phyloP scores from a whole-genome alignment of 495 filamentous ascomycete genomes.

The Annulohypoxylon stygium region DNA sequence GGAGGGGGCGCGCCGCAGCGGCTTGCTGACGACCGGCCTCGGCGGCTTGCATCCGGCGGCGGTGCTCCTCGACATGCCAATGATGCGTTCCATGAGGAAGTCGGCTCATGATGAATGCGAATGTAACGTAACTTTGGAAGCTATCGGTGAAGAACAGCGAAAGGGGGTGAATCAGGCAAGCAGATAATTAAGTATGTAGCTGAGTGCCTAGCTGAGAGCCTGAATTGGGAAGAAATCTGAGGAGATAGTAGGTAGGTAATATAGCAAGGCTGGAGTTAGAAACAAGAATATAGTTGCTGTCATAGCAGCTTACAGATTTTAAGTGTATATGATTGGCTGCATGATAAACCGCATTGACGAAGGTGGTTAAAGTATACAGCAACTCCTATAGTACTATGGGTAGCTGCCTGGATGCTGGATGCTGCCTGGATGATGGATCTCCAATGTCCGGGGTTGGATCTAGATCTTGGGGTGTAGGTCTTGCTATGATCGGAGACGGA shows the following conservation, averaged over 20 bases:
- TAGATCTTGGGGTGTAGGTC: too few species aligned
- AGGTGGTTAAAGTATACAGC: background rate
- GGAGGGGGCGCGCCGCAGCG: slow-evolving; percentile 32
- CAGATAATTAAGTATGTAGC: background rate
- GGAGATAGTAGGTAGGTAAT: background rate
- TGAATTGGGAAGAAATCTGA: background rate
- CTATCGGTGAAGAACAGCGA: background rate
- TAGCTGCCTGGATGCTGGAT: background rate
- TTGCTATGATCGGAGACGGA: too few species aligned
- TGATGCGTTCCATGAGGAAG: background rate
- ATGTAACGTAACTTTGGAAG: background rate
- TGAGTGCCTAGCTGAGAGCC: background rate
- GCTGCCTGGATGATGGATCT: too few species aligned
- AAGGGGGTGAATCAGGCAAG: background rate
- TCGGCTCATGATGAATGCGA: slow-evolving; percentile 18
- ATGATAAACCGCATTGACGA: background rate
- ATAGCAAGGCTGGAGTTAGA: background rate
- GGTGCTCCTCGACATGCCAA: background rate
- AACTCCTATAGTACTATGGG: background rate
- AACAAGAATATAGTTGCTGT: background rate
- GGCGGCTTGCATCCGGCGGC: slow-evolving; percentile 24
- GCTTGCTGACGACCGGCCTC: slow-evolving; percentile 27
- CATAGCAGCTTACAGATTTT: background rate
- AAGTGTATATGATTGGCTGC: background rate
- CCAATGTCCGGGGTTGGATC: too few species aligned